Evolutionary conservation across 2,329 filamentous ascomycete genomes (phyloP).

Genomic region (Fusarium succisae): DNA sequence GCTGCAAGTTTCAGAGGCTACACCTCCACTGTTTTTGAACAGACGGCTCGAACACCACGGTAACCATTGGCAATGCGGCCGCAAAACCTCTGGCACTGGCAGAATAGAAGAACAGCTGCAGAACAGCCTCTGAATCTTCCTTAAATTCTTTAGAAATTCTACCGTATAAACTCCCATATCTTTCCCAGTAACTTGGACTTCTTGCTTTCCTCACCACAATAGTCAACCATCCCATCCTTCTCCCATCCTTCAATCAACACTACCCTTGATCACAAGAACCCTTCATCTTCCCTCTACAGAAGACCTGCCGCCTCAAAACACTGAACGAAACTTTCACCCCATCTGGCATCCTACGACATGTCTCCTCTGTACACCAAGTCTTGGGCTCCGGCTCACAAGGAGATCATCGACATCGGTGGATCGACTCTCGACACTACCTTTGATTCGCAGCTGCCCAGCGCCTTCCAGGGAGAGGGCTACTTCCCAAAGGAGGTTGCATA

Average conservation of each 20-base stretch:
- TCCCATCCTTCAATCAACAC: background rate
- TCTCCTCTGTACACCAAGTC: background rate
- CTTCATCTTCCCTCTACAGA: background rate
- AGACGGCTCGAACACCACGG: background rate
- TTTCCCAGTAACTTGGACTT: rapidly evolving
- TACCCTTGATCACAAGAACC: background rate
- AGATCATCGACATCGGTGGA: conserved; percentile 36
- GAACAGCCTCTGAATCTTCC: background rate
- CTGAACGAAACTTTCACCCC: background rate
- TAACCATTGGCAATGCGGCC: background rate
- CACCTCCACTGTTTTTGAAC: background rate
- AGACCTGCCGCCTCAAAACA: background rate
- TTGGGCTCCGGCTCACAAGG: background rate
- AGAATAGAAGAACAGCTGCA: background rate
- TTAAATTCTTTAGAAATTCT: background rate
- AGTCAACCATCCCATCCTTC: background rate
- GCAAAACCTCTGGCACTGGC: background rate
- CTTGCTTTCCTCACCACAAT: background rate
- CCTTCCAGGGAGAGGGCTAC: conserved; percentile 16
- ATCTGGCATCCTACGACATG: background rate
- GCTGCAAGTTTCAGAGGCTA: background rate
- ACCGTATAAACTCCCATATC: background rate
- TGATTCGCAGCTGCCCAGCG: conserved; percentile 5
- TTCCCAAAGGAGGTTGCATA: conserved; percentile 42
- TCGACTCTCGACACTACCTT: conserved; percentile 7